Evolutionary conservation across 768 basidiomycete genomes (phyloP).

Genomic region (Suillus placidus): DNA sequence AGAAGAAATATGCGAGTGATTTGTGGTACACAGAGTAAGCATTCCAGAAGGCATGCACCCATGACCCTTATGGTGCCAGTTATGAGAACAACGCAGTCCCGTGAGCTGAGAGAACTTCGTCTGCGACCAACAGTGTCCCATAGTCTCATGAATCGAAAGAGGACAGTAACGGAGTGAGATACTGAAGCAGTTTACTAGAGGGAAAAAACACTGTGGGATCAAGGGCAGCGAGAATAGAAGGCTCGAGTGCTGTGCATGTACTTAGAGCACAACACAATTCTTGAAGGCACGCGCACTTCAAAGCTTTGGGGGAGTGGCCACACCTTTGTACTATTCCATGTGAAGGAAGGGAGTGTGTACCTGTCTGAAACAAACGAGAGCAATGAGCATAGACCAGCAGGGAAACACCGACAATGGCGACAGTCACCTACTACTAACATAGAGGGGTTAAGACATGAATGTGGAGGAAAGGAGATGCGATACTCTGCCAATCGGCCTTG

Average conservation of each 20-base stretch:
- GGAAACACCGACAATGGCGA: too few relatives aligned
- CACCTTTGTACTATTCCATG: too few relatives aligned
- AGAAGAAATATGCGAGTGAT: conserved; percentile 26
- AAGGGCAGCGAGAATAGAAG: conserved; percentile 29
- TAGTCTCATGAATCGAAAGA: conserved; percentile 38
- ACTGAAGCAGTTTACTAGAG: conserved; percentile 4
- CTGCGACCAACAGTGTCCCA: conserved; percentile 29
- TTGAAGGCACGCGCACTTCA: too few relatives aligned
- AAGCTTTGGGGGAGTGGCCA: too few relatives aligned
- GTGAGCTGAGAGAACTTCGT: neutral
- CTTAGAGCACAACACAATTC: conserved; percentile 50
- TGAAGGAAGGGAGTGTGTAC: too few relatives aligned
- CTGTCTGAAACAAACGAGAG: too few relatives aligned
- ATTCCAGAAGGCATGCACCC: conserved; percentile 23
- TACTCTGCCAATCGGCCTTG: too few relatives aligned
- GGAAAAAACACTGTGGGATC: conserved; percentile 34
- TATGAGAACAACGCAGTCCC: conserved; percentile 24
- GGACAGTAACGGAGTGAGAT: conserved; percentile 40
- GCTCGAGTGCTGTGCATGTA: conserved; percentile 25
- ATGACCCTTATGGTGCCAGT: conserved; percentile 36
- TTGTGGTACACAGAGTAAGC: conserved; percentile 7
- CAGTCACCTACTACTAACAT: too few relatives aligned
- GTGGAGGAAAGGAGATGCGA: too few relatives aligned
- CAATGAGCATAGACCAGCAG: too few relatives aligned
- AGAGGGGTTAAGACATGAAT: too few relatives aligned